Evolutionary conservation across 176 grass and related monocot species (phyloP).

Genomic region (Oryza glaberrima): DNA sequence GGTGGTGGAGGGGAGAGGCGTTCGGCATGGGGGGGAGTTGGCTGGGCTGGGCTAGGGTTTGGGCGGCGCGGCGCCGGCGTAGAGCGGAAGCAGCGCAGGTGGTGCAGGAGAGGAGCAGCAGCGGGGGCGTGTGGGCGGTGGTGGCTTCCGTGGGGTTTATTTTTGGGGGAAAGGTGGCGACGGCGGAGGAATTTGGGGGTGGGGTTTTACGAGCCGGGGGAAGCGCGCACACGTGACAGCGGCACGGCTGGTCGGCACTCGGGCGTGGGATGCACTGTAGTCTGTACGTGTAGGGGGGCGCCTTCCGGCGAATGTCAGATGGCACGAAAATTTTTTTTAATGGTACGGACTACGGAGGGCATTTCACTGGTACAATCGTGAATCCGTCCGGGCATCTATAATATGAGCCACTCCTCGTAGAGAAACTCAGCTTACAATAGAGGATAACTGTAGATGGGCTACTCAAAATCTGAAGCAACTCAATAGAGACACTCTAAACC

Average conservation of each 20-base stretch:
- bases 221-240: neutral
- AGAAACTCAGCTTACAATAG: no score
- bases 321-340: no score
- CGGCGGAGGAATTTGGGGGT: slow-evolving; percentile 3
- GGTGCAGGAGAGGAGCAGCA: neutral
- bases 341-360: no score
- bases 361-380: no score
- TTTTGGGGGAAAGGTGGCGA: slow-evolving; percentile 16
- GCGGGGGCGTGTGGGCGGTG: neutral
- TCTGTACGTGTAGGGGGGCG: no score
- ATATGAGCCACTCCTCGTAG: fast-evolving
- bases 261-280: no score
- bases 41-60: slow-evolving; percentile 60
- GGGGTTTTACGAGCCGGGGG: neutral
- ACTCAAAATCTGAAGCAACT: no score
- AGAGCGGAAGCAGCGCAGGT: slow-evolving; percentile 15
- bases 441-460: no score
- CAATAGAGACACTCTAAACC: no score
- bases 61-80: slow-evolving; percentile 52
- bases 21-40: slow-evolving; percentile 43
- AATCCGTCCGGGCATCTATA: no score
- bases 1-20: neutral
- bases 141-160: neutral
- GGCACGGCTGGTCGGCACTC: no score
- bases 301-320: no score